phyloP scores from a whole-genome alignment of 2,329 filamentous ascomycete species.

The Hypoxylon sp. region DNA sequence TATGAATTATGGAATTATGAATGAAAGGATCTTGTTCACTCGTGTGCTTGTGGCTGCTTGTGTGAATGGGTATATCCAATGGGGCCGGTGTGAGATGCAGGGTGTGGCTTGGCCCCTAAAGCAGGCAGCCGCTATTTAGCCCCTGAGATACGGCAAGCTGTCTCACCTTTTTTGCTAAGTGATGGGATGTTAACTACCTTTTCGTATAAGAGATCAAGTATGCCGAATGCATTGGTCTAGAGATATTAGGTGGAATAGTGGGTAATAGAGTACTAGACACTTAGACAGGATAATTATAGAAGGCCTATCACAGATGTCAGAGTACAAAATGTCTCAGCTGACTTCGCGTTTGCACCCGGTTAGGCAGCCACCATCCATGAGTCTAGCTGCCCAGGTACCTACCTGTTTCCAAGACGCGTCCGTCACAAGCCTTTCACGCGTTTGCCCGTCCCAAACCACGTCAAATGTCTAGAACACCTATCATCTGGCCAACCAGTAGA shows the following conservation, averaged over 20 bases:
- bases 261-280: too few species aligned
- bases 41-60: not conserved
- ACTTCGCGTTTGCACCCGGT: not conserved
- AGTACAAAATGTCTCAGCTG: constrained; percentile 2
- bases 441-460: not conserved
- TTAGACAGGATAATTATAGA: too few species aligned
- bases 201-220: too few species aligned
- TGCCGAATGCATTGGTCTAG: too few species aligned
- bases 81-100: not conserved
- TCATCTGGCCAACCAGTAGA: not conserved
- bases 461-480: not conserved
- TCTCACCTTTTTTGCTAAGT: too few species aligned
- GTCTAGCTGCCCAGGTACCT: too few species aligned
- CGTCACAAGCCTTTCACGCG: not conserved
- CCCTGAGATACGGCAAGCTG: not conserved
- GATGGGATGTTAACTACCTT: too few species aligned
- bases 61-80: not conserved
- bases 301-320: too few species aligned
- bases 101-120: constrained; percentile 1
- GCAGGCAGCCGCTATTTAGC: constrained; percentile 18
- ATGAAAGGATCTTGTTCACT: too few species aligned
- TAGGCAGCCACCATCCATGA: not conserved
- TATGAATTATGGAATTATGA: constrained; percentile 9
- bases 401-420: constrained; percentile 7
- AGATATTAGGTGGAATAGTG: too few species aligned